These are phyloP conservation scores for Saccharata proteae DNA, from an alignment of 2,329 filamentous ascomycete species.

Conservation along the genomic window DNA sequence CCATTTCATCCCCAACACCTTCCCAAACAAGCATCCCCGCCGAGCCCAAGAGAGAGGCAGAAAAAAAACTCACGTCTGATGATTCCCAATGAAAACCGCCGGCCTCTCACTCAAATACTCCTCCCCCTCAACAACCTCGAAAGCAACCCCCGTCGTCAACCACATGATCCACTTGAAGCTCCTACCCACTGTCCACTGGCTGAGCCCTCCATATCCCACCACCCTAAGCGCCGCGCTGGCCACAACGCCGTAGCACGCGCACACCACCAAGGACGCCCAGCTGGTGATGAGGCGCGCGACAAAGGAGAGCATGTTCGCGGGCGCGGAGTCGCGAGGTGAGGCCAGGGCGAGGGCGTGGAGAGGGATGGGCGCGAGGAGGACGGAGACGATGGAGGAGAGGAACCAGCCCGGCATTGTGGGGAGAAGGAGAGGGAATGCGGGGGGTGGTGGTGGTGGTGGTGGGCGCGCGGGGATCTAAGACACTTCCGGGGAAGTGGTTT, in stretches of 20 bases:
- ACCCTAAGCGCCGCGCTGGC: conserved; percentile 60
- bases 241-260: conserved; percentile 60
- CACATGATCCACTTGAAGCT: conserved; percentile 72
- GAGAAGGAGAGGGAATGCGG: neutral
- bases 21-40: conserved; percentile 1
- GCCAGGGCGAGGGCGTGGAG: conserved; percentile 2
- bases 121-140: conserved; percentile 51
- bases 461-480: neutral
- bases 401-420: conserved; percentile 5
- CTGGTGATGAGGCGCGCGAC: conserved; percentile 48
- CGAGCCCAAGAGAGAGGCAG: neutral
- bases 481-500: too few species aligned
- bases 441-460: neutral
- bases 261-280: conserved; percentile 26
- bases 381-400: conserved; percentile 2
- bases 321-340: neutral
- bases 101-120: conserved; percentile 41
- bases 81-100: conserved; percentile 85
- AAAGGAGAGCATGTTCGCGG: conserved; percentile 36
- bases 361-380: conserved; percentile 6
- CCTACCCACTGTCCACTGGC: conserved; percentile 75
- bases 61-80: conserved; percentile 53
- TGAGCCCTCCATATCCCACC: conserved; percentile 58
- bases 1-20: neutral
- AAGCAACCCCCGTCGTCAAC: conserved; percentile 62